These are phyloP conservation scores for Heliamphora exappendiculata DNA, from an alignment of 148 eudicot genomes.

Conservation along the genomic window DNA sequence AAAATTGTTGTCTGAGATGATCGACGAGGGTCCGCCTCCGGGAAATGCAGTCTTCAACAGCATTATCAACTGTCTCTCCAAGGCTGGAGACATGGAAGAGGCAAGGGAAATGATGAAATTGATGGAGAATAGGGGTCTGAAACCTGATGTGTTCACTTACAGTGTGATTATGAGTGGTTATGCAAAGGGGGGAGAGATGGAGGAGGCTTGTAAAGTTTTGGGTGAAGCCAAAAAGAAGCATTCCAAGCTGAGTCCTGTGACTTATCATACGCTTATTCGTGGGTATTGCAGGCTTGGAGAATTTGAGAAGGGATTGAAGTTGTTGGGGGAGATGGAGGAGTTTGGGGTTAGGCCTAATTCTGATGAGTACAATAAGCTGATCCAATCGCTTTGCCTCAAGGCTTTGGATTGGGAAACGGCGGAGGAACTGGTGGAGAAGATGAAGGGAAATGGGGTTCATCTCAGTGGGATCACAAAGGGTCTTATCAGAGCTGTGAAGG, in stretches of 20 bases:
- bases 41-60: slow-evolving; percentile 63
- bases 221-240: slow-evolving; percentile 68
- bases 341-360: slow-evolving; percentile 60
- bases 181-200: slow-evolving; percentile 63
- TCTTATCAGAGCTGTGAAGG: slow-evolving; percentile 69
- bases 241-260: slow-evolving; percentile 50
- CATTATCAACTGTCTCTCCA: slow-evolving; percentile 47
- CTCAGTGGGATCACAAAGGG: slow-evolving; percentile 62
- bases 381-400: slow-evolving; percentile 81
- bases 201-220: slow-evolving; percentile 61
- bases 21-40: slow-evolving; percentile 76
- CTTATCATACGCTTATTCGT: slow-evolving; percentile 65
- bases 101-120: slow-evolving; percentile 46
- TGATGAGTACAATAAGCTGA: slow-evolving; percentile 77
- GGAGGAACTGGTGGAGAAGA: slow-evolving; percentile 59
- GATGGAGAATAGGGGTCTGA: slow-evolving; percentile 74
- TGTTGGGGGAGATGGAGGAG: slow-evolving; percentile 63
- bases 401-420: slow-evolving; percentile 84
- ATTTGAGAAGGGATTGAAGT: slow-evolving; percentile 62
- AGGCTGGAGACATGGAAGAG: slow-evolving; percentile 57
- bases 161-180: slow-evolving; percentile 78
- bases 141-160: slow-evolving; percentile 79
- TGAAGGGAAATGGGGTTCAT: slow-evolving; percentile 58
- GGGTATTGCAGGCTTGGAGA: slow-evolving; percentile 77
- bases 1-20: slow-evolving; percentile 58